phyloP scores from a whole-genome alignment of 768 basidiomycete genomes.

The Pisolithus orientalis region DNA sequence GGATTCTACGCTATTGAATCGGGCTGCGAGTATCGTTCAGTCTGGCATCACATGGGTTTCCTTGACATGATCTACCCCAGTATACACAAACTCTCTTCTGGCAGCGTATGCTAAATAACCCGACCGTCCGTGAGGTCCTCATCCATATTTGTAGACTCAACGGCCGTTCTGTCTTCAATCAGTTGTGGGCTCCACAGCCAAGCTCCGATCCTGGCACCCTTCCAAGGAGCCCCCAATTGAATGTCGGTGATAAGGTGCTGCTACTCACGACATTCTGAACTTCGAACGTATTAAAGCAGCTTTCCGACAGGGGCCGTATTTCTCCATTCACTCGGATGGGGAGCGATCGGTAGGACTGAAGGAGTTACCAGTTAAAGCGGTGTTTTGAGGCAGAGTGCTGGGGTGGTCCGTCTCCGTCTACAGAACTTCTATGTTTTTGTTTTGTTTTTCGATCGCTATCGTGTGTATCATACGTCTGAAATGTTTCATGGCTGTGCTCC shows the following conservation, averaged over 20 bases:
- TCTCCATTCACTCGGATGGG: background rate
- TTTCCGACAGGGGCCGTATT: background rate
- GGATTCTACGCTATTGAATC: background rate
- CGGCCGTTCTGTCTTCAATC: background rate
- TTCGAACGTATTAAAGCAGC: too few relatives aligned
- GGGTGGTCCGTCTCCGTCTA: too few relatives aligned
- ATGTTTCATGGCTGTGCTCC: background rate
- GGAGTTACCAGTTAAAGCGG: background rate
- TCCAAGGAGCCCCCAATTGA: background rate
- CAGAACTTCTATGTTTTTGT: too few relatives aligned
- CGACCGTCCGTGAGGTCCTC: background rate
- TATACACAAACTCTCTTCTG: conserved; percentile 1
- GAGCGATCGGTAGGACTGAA: background rate
- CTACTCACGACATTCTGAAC: too few relatives aligned
- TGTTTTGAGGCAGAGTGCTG: too few relatives aligned
- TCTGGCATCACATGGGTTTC: background rate
- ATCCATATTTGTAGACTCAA: background rate
- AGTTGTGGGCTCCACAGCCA: background rate
- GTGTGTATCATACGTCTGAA: background rate
- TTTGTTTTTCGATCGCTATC: background rate
- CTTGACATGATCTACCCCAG: background rate
- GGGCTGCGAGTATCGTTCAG: background rate
- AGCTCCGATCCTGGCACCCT: background rate
- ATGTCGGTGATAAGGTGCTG: too few relatives aligned
- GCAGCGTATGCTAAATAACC: background rate